These are phyloP conservation scores for Chytriomyces confervae DNA, from an alignment of 192 early-diverging fungal genomes.

Conservation along the genomic window DNA sequence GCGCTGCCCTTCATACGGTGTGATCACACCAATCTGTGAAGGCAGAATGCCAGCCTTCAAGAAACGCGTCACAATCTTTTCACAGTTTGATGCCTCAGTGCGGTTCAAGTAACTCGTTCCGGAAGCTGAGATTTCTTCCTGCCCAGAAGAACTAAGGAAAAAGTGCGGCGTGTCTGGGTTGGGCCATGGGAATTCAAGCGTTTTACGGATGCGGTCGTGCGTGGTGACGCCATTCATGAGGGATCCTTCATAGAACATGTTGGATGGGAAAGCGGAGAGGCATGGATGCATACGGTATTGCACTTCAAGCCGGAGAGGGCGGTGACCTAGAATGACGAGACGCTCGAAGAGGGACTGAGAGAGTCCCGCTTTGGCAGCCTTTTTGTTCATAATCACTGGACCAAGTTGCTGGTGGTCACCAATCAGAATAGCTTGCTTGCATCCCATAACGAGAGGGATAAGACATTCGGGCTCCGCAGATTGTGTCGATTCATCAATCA, in stretches of 20 bases:
- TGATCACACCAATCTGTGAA: constrained; percentile 95
- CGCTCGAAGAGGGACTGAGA: constrained; percentile 97
- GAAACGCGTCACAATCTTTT: constrained; percentile 95
- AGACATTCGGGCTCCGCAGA: constrained; percentile 96
- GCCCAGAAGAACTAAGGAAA: constrained; percentile 89
- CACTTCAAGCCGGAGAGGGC: constrained; percentile 94
- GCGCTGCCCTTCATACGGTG: constrained; percentile 98
- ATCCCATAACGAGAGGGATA: constrained; percentile 96
- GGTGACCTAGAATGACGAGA: constrained; percentile 86
- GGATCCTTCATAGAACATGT: constrained; percentile 99
- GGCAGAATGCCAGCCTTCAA: constrained; percentile 86
- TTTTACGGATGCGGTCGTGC: constrained; percentile 83
- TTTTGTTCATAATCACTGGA: constrained; percentile 97
- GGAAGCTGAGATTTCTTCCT: constrained; percentile 95
- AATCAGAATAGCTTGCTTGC: constrained; percentile 94
- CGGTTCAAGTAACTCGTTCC: constrained; percentile 98
- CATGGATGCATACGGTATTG: constrained; percentile 99
- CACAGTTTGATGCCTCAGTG: constrained; percentile 94
- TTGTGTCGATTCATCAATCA: constrained; percentile 98
- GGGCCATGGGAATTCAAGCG: constrained; percentile 97
- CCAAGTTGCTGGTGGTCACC: constrained; percentile 99
- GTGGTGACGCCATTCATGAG: constrained; percentile 96
- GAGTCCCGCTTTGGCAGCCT: constrained; percentile 91
- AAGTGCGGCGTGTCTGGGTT: constrained; percentile 92
- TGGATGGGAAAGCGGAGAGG: constrained; percentile 97